Conservation (phyloP, 345 rosid genomes). For the Stellera chamaejasme region DNA sequence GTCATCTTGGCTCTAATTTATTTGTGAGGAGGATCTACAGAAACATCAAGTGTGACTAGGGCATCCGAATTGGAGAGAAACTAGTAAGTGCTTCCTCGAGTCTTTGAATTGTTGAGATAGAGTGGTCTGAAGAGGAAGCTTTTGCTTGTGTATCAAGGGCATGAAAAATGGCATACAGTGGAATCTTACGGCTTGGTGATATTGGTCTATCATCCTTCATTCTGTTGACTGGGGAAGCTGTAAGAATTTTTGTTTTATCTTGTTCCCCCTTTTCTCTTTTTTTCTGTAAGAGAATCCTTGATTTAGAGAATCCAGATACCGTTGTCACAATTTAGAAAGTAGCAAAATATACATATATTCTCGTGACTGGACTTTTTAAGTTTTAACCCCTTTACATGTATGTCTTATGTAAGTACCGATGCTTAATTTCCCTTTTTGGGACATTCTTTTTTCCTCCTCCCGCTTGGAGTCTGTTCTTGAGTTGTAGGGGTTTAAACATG, state of each 20-base stretch:
- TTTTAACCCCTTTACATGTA: constrained; percentile 1
- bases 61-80: background rate
- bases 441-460: too few relatives aligned
- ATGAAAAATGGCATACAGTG: constrained; percentile 8
- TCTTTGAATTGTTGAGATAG: constrained; percentile 18
- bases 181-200: constrained; percentile 20
- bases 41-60: constrained; percentile 92
- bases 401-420: constrained; percentile 4
- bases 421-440: background rate
- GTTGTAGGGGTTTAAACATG: too few relatives aligned
- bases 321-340: constrained; percentile 24
- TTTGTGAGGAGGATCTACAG: constrained; percentile 93
- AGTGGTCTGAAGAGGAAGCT: constrained; percentile 24
- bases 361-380: constrained; percentile 6
- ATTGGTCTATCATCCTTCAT: constrained; percentile 21
- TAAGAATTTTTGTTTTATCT: constrained; percentile 19
- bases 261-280: constrained; percentile 14
- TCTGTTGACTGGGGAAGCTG: constrained; percentile 28
- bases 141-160: constrained; percentile 13
- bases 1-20: constrained; percentile 80
- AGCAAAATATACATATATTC: constrained; percentile 15
- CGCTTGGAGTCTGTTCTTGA: too few relatives aligned
- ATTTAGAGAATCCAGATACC: constrained; percentile 40
- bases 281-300: constrained; percentile 40
- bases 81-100: constrained; percentile 21